Base-by-base conservation (phyloP, 2,329 filamentous ascomycete genomes). In the Ceratocystis cubensis region DNA sequence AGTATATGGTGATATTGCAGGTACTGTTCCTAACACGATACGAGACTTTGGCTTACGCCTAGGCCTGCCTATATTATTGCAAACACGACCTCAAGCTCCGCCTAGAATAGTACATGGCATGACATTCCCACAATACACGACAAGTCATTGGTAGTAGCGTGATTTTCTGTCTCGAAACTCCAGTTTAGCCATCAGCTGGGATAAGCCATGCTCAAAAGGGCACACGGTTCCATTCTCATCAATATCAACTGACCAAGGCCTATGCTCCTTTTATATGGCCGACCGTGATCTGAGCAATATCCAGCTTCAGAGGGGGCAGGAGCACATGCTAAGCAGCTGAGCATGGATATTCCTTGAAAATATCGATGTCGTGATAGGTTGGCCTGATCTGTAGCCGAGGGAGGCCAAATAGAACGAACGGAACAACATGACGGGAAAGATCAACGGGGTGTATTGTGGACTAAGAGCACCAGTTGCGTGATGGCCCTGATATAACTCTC, bases 171-270 rank as follows among this genome's bases (percentile, higher is more conserved):
- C 53, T 57, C 1, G 7, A 7, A 57, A 30, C 22, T 15, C 30
- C 30, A n/a, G 8, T 13, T n/a, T 28, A 17, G 6, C 53, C 10
- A 57, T 30, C 53, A 57, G 30, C 53, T 57, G 53, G 53, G 53
- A 57, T 57, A 30, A 3, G 53, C 53, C 53, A 57, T 57, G 53
- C 30, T 57, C 53, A 57, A 57, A 57, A 22, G 28, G 53, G 17
- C 53, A 57, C 53, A 57, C 53, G 53, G 22, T 25, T 57, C 13
- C 37, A 13, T 57, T 57, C 8, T 57, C 3, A 6, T n/a, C 37
- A 28, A 33, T 30, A 57, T 57, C 53, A 57, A 57, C 53, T 57
- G 22, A 30, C 53, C 25, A 28, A 57, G 53, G 53, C 28, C 53
- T 57, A 57, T 57, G 53, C 53, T 57, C 17, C 28, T 50, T 50